These are phyloP conservation scores for Claviceps citrina DNA, from an alignment of 2,329 filamentous ascomycete genomes.

Conservation along the genomic window DNA sequence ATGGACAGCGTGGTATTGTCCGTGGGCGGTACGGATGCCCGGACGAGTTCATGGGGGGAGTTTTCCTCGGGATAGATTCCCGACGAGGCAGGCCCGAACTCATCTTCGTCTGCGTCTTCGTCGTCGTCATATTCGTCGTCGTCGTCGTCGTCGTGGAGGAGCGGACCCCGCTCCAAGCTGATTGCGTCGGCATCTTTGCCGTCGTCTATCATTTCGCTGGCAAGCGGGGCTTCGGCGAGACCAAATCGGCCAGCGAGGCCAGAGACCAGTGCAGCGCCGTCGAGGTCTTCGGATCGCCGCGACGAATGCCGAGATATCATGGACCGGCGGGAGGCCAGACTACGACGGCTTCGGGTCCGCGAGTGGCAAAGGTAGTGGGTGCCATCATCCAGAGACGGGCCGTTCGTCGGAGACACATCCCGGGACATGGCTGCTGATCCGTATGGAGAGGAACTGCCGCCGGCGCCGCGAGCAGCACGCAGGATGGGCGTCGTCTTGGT, in stretches of 20 bases:
- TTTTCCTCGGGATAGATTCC: slow-evolving; percentile 47
- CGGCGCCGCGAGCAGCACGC: slow-evolving; percentile 14
- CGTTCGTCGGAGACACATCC: slow-evolving; percentile 21
- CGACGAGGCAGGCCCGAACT: slow-evolving; percentile 25
- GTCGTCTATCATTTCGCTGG: slow-evolving; percentile 29
- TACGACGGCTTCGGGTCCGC: slow-evolving; percentile 14
- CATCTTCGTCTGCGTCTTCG: slow-evolving; percentile 22
- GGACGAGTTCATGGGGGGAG: slow-evolving; percentile 63
- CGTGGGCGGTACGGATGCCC: slow-evolving; percentile 61
- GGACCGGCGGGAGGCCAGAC: slow-evolving; percentile 19
- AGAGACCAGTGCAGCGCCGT: slow-evolving; percentile 34
- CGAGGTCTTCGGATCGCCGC: slow-evolving; percentile 32
- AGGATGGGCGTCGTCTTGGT: slow-evolving; percentile 23
- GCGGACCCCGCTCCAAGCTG: slow-evolving; percentile 20
- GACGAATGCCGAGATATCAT: slow-evolving; percentile 17
- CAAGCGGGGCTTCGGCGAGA: slow-evolving; percentile 31
- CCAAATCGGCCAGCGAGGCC: slow-evolving; percentile 39
- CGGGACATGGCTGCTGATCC: slow-evolving; percentile 23
- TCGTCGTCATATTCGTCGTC: slow-evolving; percentile 17
- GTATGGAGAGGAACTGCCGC: slow-evolving; percentile 20
- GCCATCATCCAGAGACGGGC: slow-evolving; percentile 17
- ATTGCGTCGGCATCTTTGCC: slow-evolving; percentile 23
- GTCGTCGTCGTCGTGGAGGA: slow-evolving; percentile 17
- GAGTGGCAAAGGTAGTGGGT: slow-evolving; percentile 21
- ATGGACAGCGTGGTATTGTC: slow-evolving; percentile 69